Evolutionary conservation across 208 protist species (phyloP), one percentile per base, ranked within the genome.

Genomic region (Eutreptiella sp.): DNA sequence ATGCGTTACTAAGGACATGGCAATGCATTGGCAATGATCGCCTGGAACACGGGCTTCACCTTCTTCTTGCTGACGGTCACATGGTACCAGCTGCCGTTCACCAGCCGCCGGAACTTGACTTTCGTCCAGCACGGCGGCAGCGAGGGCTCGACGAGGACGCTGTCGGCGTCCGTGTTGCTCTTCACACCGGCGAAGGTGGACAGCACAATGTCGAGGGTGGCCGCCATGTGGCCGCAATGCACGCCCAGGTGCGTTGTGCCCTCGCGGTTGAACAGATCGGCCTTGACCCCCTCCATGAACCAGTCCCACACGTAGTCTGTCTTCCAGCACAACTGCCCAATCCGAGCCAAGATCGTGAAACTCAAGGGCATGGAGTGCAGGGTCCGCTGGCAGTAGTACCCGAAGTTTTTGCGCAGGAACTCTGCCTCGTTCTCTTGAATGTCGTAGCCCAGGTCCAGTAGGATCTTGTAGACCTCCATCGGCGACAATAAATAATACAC

Each of bases 201-300:
- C 19, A 48, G 31, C 4, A 72, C 31, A 38, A 72, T 69, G 43
- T 64, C 60, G 33, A 72, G 42, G 16, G 62, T 63, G 3, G 59
- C 66, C 5, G 66, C 66, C 55, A 72, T 62, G 11, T 52, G 59
- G 7, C 47, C 53, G 0, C 46, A 33, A 36, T 72, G 66, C 26
- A 72, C 70, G 27, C 66, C 66, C 34, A 71, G 63, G 27, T 42
- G 36, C 9, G 66, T 72, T n/a, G 50, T 69, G 1, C 66, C 66
- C 1, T 50, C 24, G 3, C 33, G 61, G 46, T 72, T 63, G 31
- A 21, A 50, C 26, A 72, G 46, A 27, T 72, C 66, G 39, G 55
- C 60, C 31, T 46, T 42, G 5, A 43, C 41, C 31, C 54, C 60
- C 4, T 62, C 45, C 16, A 39, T 39, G 29, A 55, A 72, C 38